Evolutionary conservation across 192 early-diverging fungal species (phyloP), one percentile per base, ranked within the genome.

Genomic region (Coemansia sp.): DNA sequence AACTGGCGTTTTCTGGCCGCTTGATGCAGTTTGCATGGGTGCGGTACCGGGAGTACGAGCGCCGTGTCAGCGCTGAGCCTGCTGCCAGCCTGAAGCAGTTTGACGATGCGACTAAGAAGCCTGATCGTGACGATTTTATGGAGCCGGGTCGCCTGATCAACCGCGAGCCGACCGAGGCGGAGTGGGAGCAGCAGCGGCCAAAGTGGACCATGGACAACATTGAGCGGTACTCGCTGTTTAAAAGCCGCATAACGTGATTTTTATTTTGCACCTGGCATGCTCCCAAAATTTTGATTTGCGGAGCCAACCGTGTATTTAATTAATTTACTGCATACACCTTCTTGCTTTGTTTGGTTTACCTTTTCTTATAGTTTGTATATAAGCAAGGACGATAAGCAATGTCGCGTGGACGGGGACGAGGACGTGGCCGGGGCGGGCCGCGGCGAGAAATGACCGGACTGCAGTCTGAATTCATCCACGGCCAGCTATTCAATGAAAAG

Each of bases 161-260:
- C 43, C 71, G 63, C 12, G 66, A 71, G 34, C 48, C 36, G 28
- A 62, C 58, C 46, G 66, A 72, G 54, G 49, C 41, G 8, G 76
- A 79, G 46, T 79, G 70, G 76, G 72, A 80, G 40, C 77, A 85
- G 37, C 61, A 79, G 47, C 77, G 80, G 28, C 69, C 80, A 9
- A 79, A 82, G 50, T 69, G 84, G 43, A 86, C 85, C 9, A 68
- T 97, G 52, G 92, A 95, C 54, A 88, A 83, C 36, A 87, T 97
- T 43, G 92, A 95, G 62, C 84, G 95, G 14, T 97, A 90, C 71
- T 84, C 87, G 34, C 81, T 97, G 79, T 90, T 92, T 56, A 94
- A 90, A 69, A 93, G 88, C 63, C 85, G 92, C 0, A 92, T 95
- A 46, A 90, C 90, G 15, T 96, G 42, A 63, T 36, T 18, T 39